These are phyloP conservation scores for Coprinopsis strossmayeri DNA, from an alignment of 768 basidiomycete genomes.

Conservation along the genomic window DNA sequence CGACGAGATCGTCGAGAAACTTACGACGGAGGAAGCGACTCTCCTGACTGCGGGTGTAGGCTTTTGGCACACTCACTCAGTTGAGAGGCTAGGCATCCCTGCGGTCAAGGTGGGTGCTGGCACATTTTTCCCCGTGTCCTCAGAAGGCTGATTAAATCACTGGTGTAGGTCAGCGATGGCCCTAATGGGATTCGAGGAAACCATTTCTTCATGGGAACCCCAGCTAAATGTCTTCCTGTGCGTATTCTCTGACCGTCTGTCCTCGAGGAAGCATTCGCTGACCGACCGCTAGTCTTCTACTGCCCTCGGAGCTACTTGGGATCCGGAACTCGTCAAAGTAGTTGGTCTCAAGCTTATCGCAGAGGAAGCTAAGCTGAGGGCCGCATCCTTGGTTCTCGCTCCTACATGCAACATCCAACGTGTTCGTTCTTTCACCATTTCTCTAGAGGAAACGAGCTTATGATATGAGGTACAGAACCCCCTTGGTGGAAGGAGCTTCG, in stretches of 20 bases:
- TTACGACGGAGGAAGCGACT: conserved; percentile 73
- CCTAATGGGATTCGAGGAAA: conserved; percentile 72
- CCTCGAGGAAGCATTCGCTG: not conserved
- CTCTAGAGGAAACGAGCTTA: not conserved
- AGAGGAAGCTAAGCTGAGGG: conserved; percentile 61
- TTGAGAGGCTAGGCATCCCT: conserved; percentile 64
- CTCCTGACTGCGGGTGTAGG: conserved; percentile 66
- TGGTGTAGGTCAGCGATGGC: conserved; percentile 64
- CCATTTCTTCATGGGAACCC: conserved; percentile 77
- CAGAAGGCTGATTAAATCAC: not conserved
- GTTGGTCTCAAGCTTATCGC: conserved; percentile 63
- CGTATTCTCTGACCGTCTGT: conserved; percentile 13
- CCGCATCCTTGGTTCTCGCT: conserved; percentile 64
- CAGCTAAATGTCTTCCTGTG: conserved; percentile 72
- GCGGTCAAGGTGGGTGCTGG: conserved; percentile 60
- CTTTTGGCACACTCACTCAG: conserved; percentile 67
- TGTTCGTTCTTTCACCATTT: conserved; percentile 23
- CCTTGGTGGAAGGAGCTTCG: conserved; percentile 69
- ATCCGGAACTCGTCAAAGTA: conserved; percentile 54
- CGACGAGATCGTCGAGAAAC: conserved; percentile 51
- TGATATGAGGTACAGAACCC: conserved; percentile 48
- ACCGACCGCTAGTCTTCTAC: conserved; percentile 45
- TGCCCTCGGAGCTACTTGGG: conserved; percentile 71
- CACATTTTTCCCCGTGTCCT: not conserved
- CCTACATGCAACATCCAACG: conserved; percentile 86